These are phyloP conservation scores for Leishmania lainsoni DNA, from an alignment of 208 protist genomes.

Conservation along the genomic window DNA sequence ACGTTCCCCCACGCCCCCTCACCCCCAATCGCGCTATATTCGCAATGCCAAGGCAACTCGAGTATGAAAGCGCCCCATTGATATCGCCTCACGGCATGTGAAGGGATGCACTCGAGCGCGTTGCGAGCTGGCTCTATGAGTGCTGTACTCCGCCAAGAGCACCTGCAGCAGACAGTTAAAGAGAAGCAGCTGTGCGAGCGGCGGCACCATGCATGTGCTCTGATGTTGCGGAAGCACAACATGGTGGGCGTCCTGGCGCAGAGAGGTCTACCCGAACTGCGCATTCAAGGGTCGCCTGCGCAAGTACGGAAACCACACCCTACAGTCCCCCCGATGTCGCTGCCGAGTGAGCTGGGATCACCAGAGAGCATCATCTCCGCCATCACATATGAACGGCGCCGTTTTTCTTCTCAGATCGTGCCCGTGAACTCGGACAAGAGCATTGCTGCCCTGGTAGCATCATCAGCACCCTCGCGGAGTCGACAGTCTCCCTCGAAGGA, in stretches of 20 bases:
- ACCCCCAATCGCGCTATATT: not conserved
- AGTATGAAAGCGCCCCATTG: not conserved
- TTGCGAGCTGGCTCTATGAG: not conserved
- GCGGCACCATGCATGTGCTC: not conserved
- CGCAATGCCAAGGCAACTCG: not conserved
- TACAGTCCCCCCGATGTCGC: not conserved
- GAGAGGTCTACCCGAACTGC: not conserved
- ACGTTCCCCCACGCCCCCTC: not conserved
- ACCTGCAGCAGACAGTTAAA: constrained; percentile 27
- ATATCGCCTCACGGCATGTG: not conserved
- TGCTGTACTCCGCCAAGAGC: not conserved
- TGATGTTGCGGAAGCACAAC: not conserved
- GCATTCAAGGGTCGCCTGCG: not conserved
- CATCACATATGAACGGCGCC: constrained; percentile 19
- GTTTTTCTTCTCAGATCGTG: not conserved
- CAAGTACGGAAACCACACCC: not conserved
- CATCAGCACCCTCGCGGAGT: not conserved
- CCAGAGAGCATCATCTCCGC: constrained; percentile 29
- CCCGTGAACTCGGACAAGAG: not conserved
- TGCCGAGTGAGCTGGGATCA: not conserved
- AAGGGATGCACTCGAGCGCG: not conserved
- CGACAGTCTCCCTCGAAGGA: not conserved
- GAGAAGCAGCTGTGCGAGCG: constrained; percentile 20
- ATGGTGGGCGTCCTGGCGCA: no score
- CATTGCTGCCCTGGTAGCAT: not conserved